Evolutionary conservation across 2,329 filamentous ascomycete species (phyloP), one percentile per base, ranked within the genome.

Genomic region (Fusarium protoensiforme): DNA sequence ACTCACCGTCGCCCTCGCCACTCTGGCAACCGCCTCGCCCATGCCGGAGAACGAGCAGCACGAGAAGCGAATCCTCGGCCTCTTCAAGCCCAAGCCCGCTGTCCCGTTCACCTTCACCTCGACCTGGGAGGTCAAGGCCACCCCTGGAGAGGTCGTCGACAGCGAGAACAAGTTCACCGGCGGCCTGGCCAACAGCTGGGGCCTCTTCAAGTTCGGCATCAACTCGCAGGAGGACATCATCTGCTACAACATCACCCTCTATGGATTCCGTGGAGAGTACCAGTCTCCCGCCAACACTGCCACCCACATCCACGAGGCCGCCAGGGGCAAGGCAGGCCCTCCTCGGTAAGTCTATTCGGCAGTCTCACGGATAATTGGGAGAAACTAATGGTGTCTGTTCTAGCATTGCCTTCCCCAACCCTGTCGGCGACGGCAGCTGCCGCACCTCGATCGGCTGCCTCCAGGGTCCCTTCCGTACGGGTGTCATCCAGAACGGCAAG

Each of bases 241-340:
- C 70, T 85, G 83, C 81, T 85, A 84, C 78, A 85, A 88, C 80
- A 89, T 89, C 78, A 86, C 83, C 39, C 80, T 89, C 53, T 78
- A 81, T 48, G 82, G 82, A 67, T 86, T 89, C 77, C 81, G 81
- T 24, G 87, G 87, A 61, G 79, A 85, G 3, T 90, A 88, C 77
- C 76, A 83, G 73, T 89, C 87, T 9, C 81, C 83, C 0, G 88
- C 88, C 48, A 73, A 78, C 31, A 88, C 87, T 8, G 86, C 88
- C 20, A 90, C 88, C 2, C 88, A 90, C 78, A 86, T 90, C 71
- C 87, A 90, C 79, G 80, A 89, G 78, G 87, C 80, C 8, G 77
- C 73, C 24, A 81, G 79, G 64, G 87, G 87, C 69, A 80, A 78
- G 58, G 75, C 84, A 22, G 87, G 88, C 8, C 87, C 87, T 39